Percentiles rank a stretch among this genome's conserved stretches.
Conservation (phyloP, 2,329 filamentous ascomycete genomes). For the Xylaria multiplex region DNA sequence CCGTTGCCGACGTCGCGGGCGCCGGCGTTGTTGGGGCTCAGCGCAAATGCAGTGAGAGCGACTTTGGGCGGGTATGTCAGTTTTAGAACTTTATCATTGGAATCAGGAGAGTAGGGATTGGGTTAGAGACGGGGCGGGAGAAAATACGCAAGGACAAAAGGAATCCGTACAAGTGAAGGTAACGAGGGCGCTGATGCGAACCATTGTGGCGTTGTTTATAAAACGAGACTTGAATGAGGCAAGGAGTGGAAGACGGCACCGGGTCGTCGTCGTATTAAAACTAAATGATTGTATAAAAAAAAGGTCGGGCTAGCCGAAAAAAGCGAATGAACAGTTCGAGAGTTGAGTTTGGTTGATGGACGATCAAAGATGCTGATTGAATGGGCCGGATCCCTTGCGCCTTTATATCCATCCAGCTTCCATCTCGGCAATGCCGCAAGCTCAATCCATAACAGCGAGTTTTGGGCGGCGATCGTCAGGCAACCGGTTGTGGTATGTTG, state of each 20-base stretch:
- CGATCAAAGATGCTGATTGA: neutral
- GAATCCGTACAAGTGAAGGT: constrained; percentile 46
- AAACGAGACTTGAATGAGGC: constrained; percentile 9
- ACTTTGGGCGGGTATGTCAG: constrained; percentile 43
- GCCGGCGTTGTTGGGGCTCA: constrained; percentile 50
- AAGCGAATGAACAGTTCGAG: constrained; percentile 13
- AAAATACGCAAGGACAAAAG: constrained; percentile 2
- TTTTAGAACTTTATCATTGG: neutral
- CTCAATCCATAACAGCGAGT: constrained; percentile 5
- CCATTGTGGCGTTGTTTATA: constrained; percentile 47
- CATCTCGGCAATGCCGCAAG: neutral
- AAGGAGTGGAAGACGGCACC: constrained; percentile 36
- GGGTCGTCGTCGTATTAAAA: constrained; percentile 29
- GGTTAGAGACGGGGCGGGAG: neutral
- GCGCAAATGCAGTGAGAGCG: constrained; percentile 45
- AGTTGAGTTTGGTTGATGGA: constrained; percentile 11
- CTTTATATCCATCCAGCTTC: constrained; percentile 23
- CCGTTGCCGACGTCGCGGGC: constrained; percentile 51
- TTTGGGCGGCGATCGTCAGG: constrained; percentile 5
- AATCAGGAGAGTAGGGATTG: neutral
- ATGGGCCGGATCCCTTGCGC: neutral
- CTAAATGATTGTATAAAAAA: constrained; percentile 14
- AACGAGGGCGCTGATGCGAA: constrained; percentile 47
- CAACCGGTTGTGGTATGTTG: constrained; percentile 2
- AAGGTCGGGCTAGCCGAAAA: constrained; percentile 26